Conservation (phyloP, 2,329 filamentous ascomycete genomes). For the Sporothrix brasiliensis region DNA sequence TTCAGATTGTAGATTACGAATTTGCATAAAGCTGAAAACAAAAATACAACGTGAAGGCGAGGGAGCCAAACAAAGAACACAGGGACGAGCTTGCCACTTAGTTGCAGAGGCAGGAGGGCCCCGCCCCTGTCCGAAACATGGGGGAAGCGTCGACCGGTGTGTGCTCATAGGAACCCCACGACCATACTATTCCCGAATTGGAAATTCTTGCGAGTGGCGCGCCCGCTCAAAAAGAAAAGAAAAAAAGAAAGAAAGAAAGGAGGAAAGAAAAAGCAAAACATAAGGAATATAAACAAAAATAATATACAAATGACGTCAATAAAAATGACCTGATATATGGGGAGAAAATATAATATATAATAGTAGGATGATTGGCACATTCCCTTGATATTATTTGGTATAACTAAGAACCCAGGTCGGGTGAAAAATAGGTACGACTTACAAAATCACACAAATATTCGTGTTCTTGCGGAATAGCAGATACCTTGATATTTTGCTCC, state of each 20-base stretch:
- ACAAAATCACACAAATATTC: neutral
- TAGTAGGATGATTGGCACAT: neutral
- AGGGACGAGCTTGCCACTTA: neutral
- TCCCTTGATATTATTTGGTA: too few species aligned
- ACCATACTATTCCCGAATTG: neutral
- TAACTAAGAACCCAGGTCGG: too few species aligned
- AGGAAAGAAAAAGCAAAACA: neutral
- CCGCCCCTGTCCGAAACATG: conserved; percentile 2
- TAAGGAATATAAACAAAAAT: too few species aligned
- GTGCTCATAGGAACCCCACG: neutral
- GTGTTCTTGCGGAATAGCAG: too few species aligned
- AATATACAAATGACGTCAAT: neutral
- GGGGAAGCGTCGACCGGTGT: conserved; percentile 17
- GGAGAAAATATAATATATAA: neutral
- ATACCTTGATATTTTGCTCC: too few species aligned
- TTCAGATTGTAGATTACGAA: neutral
- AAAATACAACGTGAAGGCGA: too few species aligned
- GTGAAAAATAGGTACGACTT: too few species aligned
- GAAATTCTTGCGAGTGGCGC: conserved; percentile 9
- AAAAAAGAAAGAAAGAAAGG: neutral
- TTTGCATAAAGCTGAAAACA: too few species aligned
- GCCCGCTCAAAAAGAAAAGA: neutral
- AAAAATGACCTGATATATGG: neutral
- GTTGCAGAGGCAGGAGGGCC: neutral
- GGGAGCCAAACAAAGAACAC: neutral